Percentiles rank a stretch among this genome's conserved stretches.
Conservation (phyloP, 2,329 filamentous ascomycete genomes). For the Teratosphaeria epicoccoides region DNA sequence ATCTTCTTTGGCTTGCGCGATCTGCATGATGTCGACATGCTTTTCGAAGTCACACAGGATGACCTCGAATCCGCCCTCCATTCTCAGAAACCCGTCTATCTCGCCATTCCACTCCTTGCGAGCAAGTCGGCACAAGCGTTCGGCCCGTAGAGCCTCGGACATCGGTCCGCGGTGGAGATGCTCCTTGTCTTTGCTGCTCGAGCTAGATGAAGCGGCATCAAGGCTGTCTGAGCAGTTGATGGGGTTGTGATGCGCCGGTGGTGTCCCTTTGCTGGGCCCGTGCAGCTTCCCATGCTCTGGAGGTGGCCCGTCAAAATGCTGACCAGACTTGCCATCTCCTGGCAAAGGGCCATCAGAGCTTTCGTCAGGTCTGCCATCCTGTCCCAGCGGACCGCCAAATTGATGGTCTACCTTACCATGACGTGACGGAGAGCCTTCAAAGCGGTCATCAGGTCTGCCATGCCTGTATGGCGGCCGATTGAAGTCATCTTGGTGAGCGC, state of each 20-base stretch:
- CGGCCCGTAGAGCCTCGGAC: constrained; percentile 32
- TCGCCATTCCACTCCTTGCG: constrained; percentile 37
- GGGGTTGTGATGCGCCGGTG: not conserved
- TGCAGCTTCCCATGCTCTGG: not conserved
- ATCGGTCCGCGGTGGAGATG: constrained; percentile 14
- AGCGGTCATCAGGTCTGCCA: not conserved
- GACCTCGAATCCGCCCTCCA: constrained; percentile 61
- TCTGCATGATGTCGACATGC: constrained; percentile 28
- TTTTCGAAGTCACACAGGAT: constrained; percentile 54
- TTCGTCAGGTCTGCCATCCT: not conserved
- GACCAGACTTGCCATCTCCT: not conserved
- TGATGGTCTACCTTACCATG: not conserved
- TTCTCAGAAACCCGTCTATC: constrained; percentile 55
- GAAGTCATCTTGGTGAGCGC: not conserved
- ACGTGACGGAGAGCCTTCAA: not conserved
- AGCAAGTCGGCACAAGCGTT: constrained; percentile 48
- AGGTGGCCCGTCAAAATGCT: not conserved
- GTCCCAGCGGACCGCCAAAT: not conserved
- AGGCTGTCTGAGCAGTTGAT: not conserved
- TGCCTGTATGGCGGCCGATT: not conserved
- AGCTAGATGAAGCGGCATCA: not conserved
- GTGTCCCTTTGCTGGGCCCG: not conserved
- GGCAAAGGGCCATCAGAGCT: not conserved
- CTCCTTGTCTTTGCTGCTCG: not conserved
- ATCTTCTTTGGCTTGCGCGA: constrained; percentile 15